Percentiles rank a stretch among this genome's conserved stretches.
Evolutionary conservation across 2,329 filamentous ascomycete species (phyloP).

Genomic region (Neospermospora avenae): DNA sequence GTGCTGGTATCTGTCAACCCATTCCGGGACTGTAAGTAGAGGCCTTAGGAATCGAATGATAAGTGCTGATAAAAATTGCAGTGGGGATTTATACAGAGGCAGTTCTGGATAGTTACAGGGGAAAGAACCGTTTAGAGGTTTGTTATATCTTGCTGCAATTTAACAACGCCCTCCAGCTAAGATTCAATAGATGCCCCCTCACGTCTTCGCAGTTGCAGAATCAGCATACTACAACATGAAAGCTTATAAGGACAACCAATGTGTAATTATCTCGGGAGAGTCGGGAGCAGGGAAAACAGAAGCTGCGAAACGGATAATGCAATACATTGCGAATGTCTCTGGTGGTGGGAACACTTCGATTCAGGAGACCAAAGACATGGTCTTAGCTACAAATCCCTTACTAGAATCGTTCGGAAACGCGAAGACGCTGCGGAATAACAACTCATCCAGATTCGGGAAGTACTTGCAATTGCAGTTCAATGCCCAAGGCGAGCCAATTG

Average conservation of each 20-base stretch:
- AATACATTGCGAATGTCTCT: conserved; percentile 97
- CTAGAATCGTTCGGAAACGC: conserved; percentile 98
- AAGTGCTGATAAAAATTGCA: conserved; percentile 40
- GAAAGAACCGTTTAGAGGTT: conserved; percentile 91
- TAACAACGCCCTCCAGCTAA: conserved; percentile 13
- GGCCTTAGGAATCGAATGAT: neutral
- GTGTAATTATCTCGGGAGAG: conserved; percentile 98
- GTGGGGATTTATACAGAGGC: conserved; percentile 96
- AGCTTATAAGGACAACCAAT: conserved; percentile 97
- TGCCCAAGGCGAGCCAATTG: conserved; percentile 81
- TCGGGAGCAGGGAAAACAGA: conserved; percentile 98
- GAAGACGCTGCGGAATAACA: conserved; percentile 97
- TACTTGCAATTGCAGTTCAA: conserved; percentile 98
- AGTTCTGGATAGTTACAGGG: conserved; percentile 89
- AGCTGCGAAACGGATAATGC: conserved; percentile 97
- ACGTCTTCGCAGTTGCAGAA: conserved; percentile 97
- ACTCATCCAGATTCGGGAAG: conserved; percentile 97
- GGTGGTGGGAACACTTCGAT: conserved; percentile 72
- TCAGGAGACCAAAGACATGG: conserved; percentile 98
- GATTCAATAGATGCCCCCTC: conserved; percentile 64
- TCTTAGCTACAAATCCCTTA: conserved; percentile 93
- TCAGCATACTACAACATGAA: conserved; percentile 99
- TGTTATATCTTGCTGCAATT: conserved; percentile 11
- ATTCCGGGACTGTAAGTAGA: conserved; percentile 73
- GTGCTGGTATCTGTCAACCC: conserved; percentile 98